Conservation (phyloP, 2,329 filamentous ascomycete species). For the Cercospora citrullina region DNA sequence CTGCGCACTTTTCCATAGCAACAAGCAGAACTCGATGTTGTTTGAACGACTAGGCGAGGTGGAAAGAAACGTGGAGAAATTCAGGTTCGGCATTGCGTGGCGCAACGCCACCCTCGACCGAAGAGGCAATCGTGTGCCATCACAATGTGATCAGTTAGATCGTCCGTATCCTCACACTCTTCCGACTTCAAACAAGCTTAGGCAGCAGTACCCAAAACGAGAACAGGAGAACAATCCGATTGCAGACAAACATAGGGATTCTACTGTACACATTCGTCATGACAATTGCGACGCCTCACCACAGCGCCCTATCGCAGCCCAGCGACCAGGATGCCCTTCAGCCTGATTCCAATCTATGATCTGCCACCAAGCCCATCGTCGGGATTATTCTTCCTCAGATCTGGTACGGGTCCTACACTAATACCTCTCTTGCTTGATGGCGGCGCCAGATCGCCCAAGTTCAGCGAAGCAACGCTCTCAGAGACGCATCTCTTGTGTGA, state of each 20-base stretch:
- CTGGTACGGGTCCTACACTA: conserved; percentile 27
- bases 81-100: background rate
- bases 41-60: background rate
- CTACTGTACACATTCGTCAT: conserved; percentile 11
- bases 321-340: background rate
- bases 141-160: background rate
- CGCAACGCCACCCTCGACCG: background rate
- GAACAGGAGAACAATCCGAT: background rate
- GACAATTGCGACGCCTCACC: conserved; percentile 4
- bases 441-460: conserved; percentile 26
- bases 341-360: background rate
- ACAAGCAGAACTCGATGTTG: background rate
- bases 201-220: background rate
- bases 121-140: background rate
- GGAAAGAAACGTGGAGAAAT: background rate
- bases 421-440: conserved; percentile 22
- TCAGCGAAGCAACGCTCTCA: conserved; percentile 31
- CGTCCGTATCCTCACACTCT: background rate
- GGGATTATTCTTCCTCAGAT: conserved; percentile 4
- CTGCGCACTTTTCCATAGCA: background rate
- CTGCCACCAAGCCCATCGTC: conserved; percentile 14
- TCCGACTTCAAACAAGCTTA: background rate
- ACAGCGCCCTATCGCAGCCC: background rate
- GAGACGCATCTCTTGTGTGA: conserved; percentile 34
- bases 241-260: conserved; percentile 5